Percentiles rank a stretch among this genome's conserved stretches.
Conservation (phyloP, 2,329 filamentous ascomycete species). For the Talaromyces rugulosus region DNA sequence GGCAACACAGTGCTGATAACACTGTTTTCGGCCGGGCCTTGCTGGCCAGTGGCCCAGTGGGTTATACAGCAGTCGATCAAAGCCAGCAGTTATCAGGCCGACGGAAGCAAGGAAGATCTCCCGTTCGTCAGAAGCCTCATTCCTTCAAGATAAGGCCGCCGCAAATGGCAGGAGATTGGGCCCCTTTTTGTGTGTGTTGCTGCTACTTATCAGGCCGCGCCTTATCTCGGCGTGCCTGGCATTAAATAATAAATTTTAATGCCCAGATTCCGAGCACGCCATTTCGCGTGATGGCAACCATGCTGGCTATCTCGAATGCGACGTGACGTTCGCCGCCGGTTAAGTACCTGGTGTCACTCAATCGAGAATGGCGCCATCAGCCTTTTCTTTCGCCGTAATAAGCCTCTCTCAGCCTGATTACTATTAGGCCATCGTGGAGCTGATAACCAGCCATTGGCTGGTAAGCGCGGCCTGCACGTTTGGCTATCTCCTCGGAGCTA, state of each 20-base stretch:
- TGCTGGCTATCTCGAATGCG: neutral
- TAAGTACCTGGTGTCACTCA: neutral
- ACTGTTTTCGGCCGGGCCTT: neutral
- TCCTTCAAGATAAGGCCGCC: neutral
- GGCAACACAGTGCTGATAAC: neutral
- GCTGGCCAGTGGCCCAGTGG: neutral
- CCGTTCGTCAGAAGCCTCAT: neutral
- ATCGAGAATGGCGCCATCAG: conserved; percentile 1
- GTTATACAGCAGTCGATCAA: neutral
- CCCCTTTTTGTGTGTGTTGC: too few relatives aligned
- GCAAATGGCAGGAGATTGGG: neutral
- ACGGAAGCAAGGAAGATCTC: neutral
- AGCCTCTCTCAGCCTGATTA: neutral
- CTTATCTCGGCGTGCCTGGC: neutral
- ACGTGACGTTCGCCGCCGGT: neutral
- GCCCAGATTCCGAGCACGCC: neutral
- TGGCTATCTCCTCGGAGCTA: neutral
- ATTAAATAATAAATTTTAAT: neutral
- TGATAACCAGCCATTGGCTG: neutral
- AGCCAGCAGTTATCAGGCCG: neutral
- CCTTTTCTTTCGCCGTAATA: neutral
- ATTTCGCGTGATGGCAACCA: neutral
- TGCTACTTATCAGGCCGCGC: neutral
- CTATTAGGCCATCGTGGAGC: neutral
- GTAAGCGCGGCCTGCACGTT: neutral